Percentiles rank a stretch among this genome's conserved stretches.
Conservation (phyloP, 73 alveolate genomes). For the Uronychia setigera region DNA sequence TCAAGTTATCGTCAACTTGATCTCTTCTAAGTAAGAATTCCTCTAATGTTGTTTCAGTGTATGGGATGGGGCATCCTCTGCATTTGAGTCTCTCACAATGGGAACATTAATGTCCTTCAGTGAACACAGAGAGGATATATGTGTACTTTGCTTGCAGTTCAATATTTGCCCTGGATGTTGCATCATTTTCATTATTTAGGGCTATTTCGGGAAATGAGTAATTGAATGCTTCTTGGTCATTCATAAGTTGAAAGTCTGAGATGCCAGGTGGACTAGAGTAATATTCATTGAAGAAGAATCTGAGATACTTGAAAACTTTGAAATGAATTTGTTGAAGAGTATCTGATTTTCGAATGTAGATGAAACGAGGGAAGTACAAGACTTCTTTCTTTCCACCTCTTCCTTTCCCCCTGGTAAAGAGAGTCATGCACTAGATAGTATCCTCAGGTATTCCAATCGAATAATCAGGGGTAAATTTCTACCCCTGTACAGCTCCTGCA, state of each 20-base stretch:
- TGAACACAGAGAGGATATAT: background rate
- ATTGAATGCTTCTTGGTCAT: background rate
- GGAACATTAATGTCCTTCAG: background rate
- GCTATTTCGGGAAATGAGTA: background rate
- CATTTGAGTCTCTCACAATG: background rate
- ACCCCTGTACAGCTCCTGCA: background rate
- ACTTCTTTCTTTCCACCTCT: background rate
- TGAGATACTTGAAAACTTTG: background rate
- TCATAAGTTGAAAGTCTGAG: background rate
- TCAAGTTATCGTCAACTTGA: background rate
- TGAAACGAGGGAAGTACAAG: slow-evolving; percentile 1
- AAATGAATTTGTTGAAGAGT: background rate
- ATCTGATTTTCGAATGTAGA: background rate
- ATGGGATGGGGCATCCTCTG: slow-evolving; percentile 2
- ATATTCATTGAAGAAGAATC: slow-evolving; percentile 11
- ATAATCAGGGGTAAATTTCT: background rate
- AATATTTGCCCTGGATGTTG: background rate
- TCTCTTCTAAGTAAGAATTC: background rate
- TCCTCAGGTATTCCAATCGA: background rate
- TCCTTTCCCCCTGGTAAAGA: background rate
- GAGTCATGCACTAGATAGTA: background rate
- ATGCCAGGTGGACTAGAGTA: slow-evolving; percentile 7
- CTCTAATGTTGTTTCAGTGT: background rate
- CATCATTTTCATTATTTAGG: background rate
- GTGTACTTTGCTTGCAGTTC: background rate